A percentile compares a stretch with the other conserved stretches of the same genome.
Evolutionary conservation across 2,329 filamentous ascomycete species (phyloP).

Genomic region (Penicillium sp.): DNA sequence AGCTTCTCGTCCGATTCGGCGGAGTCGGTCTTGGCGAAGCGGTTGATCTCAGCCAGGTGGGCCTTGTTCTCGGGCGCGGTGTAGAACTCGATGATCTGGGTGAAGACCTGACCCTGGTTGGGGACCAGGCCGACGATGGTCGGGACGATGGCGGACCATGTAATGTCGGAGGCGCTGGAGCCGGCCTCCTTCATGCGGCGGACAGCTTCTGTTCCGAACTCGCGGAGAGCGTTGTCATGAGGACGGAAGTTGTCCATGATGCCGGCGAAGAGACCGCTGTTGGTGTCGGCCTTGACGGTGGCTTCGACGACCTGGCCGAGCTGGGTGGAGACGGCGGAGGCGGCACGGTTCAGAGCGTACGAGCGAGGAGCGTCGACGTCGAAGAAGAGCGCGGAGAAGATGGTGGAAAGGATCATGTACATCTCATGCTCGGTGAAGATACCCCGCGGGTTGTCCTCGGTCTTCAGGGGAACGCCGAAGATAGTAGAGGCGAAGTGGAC

Average conservation of each 20-base stretch:
- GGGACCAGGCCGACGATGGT: constrained; percentile 65
- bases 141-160: constrained; percentile 68
- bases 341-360: constrained; percentile 61
- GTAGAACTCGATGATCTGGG: constrained; percentile 71
- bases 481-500: constrained; percentile 56
- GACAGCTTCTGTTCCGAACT: constrained; percentile 65
- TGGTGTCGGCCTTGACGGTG: constrained; percentile 61
- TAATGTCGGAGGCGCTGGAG: constrained; percentile 62
- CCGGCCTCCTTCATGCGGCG: constrained; percentile 64
- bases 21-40: constrained; percentile 55
- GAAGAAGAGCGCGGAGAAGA: constrained; percentile 65
- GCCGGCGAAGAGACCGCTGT: constrained; percentile 55
- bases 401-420: constrained; percentile 60
- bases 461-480: constrained; percentile 57
- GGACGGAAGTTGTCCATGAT: constrained; percentile 48
- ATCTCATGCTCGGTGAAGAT: constrained; percentile 58
- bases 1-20: constrained; percentile 61
- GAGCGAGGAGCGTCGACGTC: constrained; percentile 65
- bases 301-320: constrained; percentile 62
- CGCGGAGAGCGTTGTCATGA: constrained; percentile 56
- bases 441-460: constrained; percentile 49
- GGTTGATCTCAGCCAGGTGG: constrained; percentile 60
- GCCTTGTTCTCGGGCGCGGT: constrained; percentile 55
- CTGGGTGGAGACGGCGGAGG: constrained; percentile 56
- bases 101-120: constrained; percentile 69